Evolutionary conservation across 2,329 filamentous ascomycete genomes (phyloP).

Genomic region (Capronia americana): DNA sequence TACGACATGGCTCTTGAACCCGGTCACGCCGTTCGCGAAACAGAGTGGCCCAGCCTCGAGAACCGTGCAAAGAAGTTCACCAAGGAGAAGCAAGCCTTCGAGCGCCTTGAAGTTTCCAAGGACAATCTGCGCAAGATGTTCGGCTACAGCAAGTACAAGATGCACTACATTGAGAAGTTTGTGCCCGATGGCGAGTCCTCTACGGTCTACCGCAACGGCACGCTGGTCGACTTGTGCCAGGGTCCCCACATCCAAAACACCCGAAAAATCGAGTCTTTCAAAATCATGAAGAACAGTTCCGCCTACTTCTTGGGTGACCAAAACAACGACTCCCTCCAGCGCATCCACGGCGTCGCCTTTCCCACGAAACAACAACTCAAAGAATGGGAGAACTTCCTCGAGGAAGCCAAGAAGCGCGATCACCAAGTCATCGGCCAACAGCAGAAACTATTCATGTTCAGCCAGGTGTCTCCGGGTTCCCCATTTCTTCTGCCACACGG

Average conservation of each 20-base stretch:
- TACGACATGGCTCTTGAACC: conserved; percentile 91
- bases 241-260: conserved; percentile 95
- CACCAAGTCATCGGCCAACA: conserved; percentile 93
- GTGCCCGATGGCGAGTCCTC: conserved; percentile 86
- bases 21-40: conserved; percentile 70
- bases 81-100: conserved; percentile 96
- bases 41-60: conserved; percentile 86
- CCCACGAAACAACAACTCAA: conserved; percentile 95
- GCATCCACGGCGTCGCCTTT: conserved; percentile 96
- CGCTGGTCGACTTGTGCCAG: conserved; percentile 91
- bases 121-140: conserved; percentile 95
- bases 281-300: conserved; percentile 82
- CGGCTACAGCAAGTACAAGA: conserved; percentile 97
- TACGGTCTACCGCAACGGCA: conserved; percentile 93
- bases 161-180: conserved; percentile 94
- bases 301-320: conserved; percentile 96
- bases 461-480: conserved; percentile 89
- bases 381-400: conserved; percentile 91
- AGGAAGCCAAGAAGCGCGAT: conserved; percentile 97
- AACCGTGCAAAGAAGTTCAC: conserved; percentile 80
- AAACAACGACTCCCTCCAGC: conserved; percentile 91
- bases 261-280: conserved; percentile 90
- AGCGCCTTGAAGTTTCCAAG: conserved; percentile 87
- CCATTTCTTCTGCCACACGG: conserved; percentile 93
- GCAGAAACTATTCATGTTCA: conserved; percentile 97